phyloP scores from a whole-genome alignment of 306 rosid species.

The Corylus avellana region DNA sequence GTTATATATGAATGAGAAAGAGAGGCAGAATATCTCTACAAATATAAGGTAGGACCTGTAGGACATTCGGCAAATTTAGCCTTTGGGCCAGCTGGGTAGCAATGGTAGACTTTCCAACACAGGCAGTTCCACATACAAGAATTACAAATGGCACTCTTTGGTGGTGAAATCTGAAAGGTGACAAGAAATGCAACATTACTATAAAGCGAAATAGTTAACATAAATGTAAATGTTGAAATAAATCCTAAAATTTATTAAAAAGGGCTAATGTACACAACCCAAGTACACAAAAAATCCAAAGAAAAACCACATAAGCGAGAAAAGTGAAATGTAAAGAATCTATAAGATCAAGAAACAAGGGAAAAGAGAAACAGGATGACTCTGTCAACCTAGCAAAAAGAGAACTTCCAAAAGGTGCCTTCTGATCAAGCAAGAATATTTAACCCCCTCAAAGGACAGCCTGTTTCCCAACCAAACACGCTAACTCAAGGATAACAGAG shows the following conservation, averaged over 20 bases:
- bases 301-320: background rate
- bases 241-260: background rate
- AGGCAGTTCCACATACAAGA: slow-evolving; percentile 97
- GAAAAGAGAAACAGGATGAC: background rate
- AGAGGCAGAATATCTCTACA: slow-evolving; percentile 14
- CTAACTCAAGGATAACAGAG: background rate
- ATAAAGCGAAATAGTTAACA: background rate
- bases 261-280: background rate
- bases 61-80: slow-evolving; percentile 92
- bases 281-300: background rate
- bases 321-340: background rate
- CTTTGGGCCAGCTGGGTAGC: slow-evolving; percentile 97
- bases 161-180: slow-evolving; percentile 80
- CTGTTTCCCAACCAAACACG: background rate
- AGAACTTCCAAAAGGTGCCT: background rate
- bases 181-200: slow-evolving; percentile 14
- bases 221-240: slow-evolving; percentile 8
- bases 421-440: background rate
- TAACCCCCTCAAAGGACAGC: background rate
- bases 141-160: slow-evolving; percentile 93
- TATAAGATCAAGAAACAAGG: background rate
- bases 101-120: slow-evolving; percentile 97
- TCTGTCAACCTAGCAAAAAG: slow-evolving; percentile 1
- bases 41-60: slow-evolving; percentile 59
- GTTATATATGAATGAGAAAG: background rate